A percentile compares a stretch with the other conserved stretches of the same genome.
Conservation (phyloP, 2,329 filamentous ascomycete species). For the Colletotrichum cordylinicola region DNA sequence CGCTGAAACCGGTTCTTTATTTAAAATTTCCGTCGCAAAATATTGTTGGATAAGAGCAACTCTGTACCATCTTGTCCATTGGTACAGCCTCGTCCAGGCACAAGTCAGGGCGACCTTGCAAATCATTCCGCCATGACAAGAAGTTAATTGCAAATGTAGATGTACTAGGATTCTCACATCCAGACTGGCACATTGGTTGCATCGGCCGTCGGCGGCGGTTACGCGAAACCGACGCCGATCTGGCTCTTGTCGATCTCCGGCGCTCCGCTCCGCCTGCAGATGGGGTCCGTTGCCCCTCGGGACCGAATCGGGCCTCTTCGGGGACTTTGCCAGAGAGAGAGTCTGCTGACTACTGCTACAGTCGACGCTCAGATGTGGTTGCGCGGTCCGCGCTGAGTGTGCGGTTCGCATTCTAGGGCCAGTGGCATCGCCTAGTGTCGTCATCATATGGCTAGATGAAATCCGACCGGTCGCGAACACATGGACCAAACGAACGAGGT, state of each 20-base stretch:
- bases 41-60: background rate
- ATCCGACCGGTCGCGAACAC: background rate
- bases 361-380: background rate
- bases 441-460: background rate
- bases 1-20: background rate
- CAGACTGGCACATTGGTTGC: background rate
- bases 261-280: background rate
- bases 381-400: background rate
- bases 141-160: background rate
- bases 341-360: background rate
- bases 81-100: background rate
- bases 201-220: background rate
- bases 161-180: background rate
- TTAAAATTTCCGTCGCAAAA: background rate
- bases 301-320: background rate
- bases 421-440: background rate
- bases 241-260: background rate
- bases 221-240: background rate
- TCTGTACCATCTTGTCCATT: background rate
- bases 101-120: background rate
- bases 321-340: background rate
- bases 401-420: background rate
- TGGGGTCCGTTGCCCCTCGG: background rate
- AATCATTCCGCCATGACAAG: too few species aligned
- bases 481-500: too few species aligned